A percentile compares a stretch with the other conserved stretches of the same genome.
Evolutionary conservation across 176 grass and related monocot genomes (phyloP).

Genomic region (Elaeis guineensis): DNA sequence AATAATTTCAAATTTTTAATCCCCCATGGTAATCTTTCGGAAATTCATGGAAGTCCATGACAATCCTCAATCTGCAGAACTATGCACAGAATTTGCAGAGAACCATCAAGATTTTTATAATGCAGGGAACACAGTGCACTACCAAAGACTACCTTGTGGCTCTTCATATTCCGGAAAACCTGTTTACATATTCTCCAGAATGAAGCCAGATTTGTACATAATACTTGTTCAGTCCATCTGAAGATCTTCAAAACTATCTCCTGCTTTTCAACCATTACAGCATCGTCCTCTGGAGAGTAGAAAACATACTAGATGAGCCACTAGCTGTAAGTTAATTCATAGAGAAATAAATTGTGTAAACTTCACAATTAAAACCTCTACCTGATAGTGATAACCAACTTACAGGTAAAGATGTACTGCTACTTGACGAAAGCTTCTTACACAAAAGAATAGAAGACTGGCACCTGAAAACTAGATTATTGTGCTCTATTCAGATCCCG

Average conservation of each 20-base stretch:
- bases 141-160: too few species aligned
- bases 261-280: conserved; percentile 5
- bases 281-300: conserved; percentile 10
- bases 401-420: background rate
- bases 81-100: too few species aligned
- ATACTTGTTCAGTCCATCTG: background rate
- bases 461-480: conserved; percentile 26
- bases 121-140: too few species aligned
- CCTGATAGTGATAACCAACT: background rate
- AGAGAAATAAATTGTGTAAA: too few species aligned
- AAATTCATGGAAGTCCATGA: too few species aligned
- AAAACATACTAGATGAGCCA: background rate
- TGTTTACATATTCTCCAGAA: background rate
- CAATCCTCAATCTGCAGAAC: too few species aligned
- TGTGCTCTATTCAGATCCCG: conserved; percentile 10
- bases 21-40: too few species aligned
- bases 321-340: background rate
- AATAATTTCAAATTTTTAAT: too few species aligned
- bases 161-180: background rate
- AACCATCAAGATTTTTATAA: too few species aligned
- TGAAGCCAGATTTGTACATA: background rate
- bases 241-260: background rate
- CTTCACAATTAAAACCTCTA: too few species aligned
- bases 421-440: background rate
- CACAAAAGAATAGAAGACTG: conserved; percentile 1